Evolutionary conservation across 192 early-diverging fungal species (phyloP).

Genomic region (Physocladia obscura): DNA sequence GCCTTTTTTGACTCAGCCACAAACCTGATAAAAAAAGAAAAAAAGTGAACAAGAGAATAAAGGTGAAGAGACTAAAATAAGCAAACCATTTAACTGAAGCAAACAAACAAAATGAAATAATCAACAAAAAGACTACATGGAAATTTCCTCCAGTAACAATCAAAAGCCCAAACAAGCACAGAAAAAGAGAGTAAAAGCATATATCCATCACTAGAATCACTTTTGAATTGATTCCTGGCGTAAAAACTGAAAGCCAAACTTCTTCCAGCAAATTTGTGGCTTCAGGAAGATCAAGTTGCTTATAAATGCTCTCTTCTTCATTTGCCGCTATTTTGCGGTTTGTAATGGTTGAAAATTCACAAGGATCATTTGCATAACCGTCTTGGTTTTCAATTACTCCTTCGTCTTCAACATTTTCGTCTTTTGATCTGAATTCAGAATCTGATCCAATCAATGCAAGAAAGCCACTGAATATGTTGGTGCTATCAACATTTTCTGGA

Average conservation of each 20-base stretch:
- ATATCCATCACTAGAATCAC: conserved; percentile 42
- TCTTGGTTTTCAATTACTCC: not conserved
- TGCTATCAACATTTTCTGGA: too few relatives aligned
- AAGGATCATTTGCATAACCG: too few relatives aligned
- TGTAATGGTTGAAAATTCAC: too few relatives aligned
- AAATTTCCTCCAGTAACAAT: conserved; percentile 37
- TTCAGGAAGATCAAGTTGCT: conserved; percentile 14
- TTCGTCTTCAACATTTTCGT: not conserved
- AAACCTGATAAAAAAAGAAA: conserved; percentile 6
- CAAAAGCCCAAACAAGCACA: conserved; percentile 22
- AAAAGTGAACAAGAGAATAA: not conserved
- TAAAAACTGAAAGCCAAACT: conserved; percentile 43
- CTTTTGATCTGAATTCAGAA: too few relatives aligned
- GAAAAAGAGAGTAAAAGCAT: conserved; percentile 41
- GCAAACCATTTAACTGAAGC: conserved; percentile 42
- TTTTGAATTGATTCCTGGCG: conserved; percentile 41
- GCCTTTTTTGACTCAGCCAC: conserved; percentile 14
- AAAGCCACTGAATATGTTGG: too few relatives aligned
- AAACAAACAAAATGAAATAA: conserved; percentile 38
- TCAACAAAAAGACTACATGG: conserved; percentile 40
- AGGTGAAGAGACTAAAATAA: not conserved
- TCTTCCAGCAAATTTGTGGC: conserved; percentile 15
- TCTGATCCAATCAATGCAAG: too few relatives aligned
- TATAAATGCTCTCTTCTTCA: too few relatives aligned
- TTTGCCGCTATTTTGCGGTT: too few relatives aligned